phyloP scores from a whole-genome alignment of 2,329 filamentous ascomycete genomes.

The Monosporascus sp. region DNA sequence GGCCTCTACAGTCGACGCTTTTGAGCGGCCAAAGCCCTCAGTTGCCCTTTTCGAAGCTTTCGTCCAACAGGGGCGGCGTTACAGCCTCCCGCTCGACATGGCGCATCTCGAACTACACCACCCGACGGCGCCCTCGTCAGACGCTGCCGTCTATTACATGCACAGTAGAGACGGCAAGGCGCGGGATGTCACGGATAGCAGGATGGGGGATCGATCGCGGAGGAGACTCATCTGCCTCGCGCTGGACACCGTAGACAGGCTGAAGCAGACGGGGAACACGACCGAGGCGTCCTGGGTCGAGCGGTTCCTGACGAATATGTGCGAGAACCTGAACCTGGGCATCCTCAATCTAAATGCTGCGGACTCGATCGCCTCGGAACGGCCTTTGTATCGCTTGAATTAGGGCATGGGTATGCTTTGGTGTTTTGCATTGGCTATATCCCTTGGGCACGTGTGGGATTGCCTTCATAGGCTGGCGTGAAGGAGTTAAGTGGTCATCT shows the following conservation, averaged over 20 bases:
- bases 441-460: no score
- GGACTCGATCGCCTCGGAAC: slow-evolving; percentile 6
- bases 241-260: slow-evolving; percentile 17
- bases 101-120: slow-evolving; percentile 53
- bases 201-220: background rate
- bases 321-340: slow-evolving; percentile 11
- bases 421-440: background rate
- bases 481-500: background rate
- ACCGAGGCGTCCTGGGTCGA: slow-evolving; percentile 21
- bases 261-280: slow-evolving; percentile 16
- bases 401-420: background rate
- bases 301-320: slow-evolving; percentile 12
- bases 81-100: slow-evolving; percentile 37
- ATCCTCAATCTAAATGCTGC: slow-evolving; percentile 9
- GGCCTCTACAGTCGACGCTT: slow-evolving; percentile 46
- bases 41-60: slow-evolving; percentile 48
- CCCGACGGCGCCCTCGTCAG: slow-evolving; percentile 43
- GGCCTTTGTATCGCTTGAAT: slow-evolving; percentile 5
- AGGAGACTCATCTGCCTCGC: slow-evolving; percentile 15
- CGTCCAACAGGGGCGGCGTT: slow-evolving; percentile 38
- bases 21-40: slow-evolving; percentile 39
- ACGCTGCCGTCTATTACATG: slow-evolving; percentile 43
- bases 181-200: background rate
- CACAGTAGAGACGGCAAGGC: slow-evolving; percentile 8
- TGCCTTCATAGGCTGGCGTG: slow-evolving; percentile 10